Base-by-base conservation (phyloP, 1,284 basidiomycete genomes). In the Ganoderma meredithae region DNA sequence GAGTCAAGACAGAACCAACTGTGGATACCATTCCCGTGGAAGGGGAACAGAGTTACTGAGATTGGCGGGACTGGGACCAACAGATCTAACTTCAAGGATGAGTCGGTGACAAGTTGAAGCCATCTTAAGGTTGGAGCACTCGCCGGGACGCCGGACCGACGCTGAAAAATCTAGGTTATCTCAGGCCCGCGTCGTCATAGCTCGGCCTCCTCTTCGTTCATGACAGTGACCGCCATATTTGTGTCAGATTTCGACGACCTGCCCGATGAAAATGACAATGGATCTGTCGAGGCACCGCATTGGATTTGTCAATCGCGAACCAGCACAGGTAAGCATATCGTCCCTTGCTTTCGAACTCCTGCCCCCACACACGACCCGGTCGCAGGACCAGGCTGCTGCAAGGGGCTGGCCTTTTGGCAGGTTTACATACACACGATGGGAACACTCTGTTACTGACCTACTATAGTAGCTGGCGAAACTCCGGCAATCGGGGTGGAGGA, bases 1-100 rank as follows among this genome's bases (percentile, higher is more conserved):
- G 88, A 27, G 79, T 77, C 76, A 85, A 87, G 72, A 83, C 81
- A 47, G 84, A 69, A 58, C 74, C 71, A 22, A 61, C 66, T n/a
- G n/a, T n/a, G 27, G 27, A 31, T 1, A 31, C 1, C 83, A 85
- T 86, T 40, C 65, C 67, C 31, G 67, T 58, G 31, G 59, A 60
- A 25, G 49, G n/a, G 41, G 62, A 39, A 56, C 36, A 43, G 59
- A 36, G 49, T 39, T 2, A 31, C 27, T 31, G 27, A 3, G 27
- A 31, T 1, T 31, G 27, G 3, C 27, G 60, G 27, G 36, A 36
- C 36, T 8, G 47, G 10, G 56, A 52, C 47, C 55, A 36, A 19
- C 33, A 39, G 1, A n/a, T 31, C n/a, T n/a, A n/a, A n/a, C n/a
- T n/a, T 31, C 27, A 31, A 31, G 27, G 27, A 31, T 31, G 27